Evolutionary conservation across 345 rosid species (phyloP), one percentile per base, ranked within the genome.

Genomic region (Brassica incana): DNA sequence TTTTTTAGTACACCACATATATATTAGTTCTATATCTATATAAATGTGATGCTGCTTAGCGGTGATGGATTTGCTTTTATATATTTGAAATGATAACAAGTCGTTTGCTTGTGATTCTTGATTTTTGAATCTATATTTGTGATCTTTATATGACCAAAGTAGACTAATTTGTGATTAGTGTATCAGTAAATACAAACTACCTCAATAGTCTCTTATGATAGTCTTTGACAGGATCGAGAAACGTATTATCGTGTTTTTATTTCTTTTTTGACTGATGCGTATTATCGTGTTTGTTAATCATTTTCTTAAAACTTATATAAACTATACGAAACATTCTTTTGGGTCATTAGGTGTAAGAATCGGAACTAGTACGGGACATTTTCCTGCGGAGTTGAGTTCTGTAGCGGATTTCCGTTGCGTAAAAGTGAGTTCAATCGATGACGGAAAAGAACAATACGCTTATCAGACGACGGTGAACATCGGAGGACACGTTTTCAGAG

Each of bases 401-500:
- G 32, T 67, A 18, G 90, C 91, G 0, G 76, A 77, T 15, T 89
- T 89, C 45, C 87, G 87, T 1, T 83, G 90, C 61, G 84, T 89
- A 36, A 78, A 83, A 69, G 87, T 89, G 82, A 83, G 84, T 48
- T 77, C 87, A 35, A 38, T 84, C 5, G 84, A 82, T 11, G 87
- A 84, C 25, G 78, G 45, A 32, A 82, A 66, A 27, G 89, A 88
- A 50, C 86, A 81, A 78, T 84, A 74, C 20, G 88, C 84, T 65
- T 85, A 83, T 78, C 81, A 81, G 62, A 78, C 88, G 54, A 50
- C 80, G 59, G 84, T 86, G 58, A 86, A 73, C 69, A 89, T 89
- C 2, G 87, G 89, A 65, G 93, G 90, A 15, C 90, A 84, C 74
- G 62, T 89, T 16, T 89, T 89, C 68, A 89, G 83, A 78, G 93